These are phyloP conservation scores for Colletotrichum sansevieriae DNA, from an alignment of 2,329 filamentous ascomycete species.

Conservation along the genomic window DNA sequence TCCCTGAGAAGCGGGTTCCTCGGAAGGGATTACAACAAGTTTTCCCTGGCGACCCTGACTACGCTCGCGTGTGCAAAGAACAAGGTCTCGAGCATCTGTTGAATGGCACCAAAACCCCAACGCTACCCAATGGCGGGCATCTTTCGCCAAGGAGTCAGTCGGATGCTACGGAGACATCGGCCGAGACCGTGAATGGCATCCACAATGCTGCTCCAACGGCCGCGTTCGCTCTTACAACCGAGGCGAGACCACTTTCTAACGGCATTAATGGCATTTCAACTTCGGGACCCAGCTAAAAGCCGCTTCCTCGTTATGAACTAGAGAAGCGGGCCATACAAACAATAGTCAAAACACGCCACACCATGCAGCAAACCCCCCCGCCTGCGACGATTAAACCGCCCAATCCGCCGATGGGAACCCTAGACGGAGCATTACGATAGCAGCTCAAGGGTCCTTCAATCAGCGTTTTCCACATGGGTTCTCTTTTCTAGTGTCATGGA, in stretches of 20 bases:
- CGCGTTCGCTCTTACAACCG: neutral
- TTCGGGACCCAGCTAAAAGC: conserved; percentile 27
- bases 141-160: conserved; percentile 59
- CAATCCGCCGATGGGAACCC: conserved; percentile 10
- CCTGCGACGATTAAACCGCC: conserved; percentile 14
- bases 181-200: conserved; percentile 27
- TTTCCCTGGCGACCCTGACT: conserved; percentile 68
- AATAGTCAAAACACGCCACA: conserved; percentile 32
- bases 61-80: conserved; percentile 65
- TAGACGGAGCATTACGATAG: conserved; percentile 6
- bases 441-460: neutral
- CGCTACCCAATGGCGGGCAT: conserved; percentile 61
- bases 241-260: conserved; percentile 27
- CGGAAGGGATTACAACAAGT: conserved; percentile 67
- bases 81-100: conserved; percentile 70
- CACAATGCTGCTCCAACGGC: conserved; percentile 13
- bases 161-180: conserved; percentile 34
- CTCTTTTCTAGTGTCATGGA: conserved; percentile 1
- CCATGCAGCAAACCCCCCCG: conserved; percentile 9
- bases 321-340: conserved; percentile 30
- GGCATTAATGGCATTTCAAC: conserved; percentile 37
- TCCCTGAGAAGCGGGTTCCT: conserved; percentile 67
- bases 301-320: conserved; percentile 30
- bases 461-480: neutral
- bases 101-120: conserved; percentile 58